These are phyloP conservation scores for Amauroascus niger DNA, from an alignment of 2,329 filamentous ascomycete genomes.

Conservation along the genomic window DNA sequence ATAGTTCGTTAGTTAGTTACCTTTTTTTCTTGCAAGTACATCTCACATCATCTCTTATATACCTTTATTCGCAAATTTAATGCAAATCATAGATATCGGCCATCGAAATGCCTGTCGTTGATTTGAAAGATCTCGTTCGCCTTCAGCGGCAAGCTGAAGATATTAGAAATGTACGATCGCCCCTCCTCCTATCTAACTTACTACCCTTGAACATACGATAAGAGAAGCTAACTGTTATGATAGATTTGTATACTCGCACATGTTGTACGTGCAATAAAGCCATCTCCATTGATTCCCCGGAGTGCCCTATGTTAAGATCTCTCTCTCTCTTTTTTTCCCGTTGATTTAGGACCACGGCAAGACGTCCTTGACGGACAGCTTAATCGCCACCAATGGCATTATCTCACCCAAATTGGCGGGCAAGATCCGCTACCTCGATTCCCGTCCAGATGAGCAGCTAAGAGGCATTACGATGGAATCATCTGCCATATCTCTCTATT, in stretches of 20 bases:
- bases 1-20: no score
- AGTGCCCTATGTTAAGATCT: constrained; percentile 7
- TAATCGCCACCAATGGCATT: constrained; percentile 97
- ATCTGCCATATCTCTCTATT: constrained; percentile 91
- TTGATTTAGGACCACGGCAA: constrained; percentile 76
- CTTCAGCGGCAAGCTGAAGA: constrained; percentile 81
- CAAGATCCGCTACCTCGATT: constrained; percentile 96
- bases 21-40: neutral
- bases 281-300: neutral
- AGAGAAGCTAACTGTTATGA: constrained; percentile 27
- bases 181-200: constrained; percentile 16
- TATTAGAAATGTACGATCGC: constrained; percentile 71
- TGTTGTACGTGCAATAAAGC: constrained; percentile 49
- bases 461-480: constrained; percentile 99
- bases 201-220: constrained; percentile 20
- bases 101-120: constrained; percentile 75
- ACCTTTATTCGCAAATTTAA: neutral
- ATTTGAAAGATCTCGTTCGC: constrained; percentile 77
- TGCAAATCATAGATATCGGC: neutral
- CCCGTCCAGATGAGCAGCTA: constrained; percentile 86
- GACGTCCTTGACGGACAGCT: constrained; percentile 88
- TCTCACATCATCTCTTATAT: neutral
- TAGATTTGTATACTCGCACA: constrained; percentile 93
- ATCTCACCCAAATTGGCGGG: constrained; percentile 95
- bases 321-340: neutral